Conservation (phyloP, 1,284 basidiomycete genomes). For the Ceratobasidium sp. region DNA sequence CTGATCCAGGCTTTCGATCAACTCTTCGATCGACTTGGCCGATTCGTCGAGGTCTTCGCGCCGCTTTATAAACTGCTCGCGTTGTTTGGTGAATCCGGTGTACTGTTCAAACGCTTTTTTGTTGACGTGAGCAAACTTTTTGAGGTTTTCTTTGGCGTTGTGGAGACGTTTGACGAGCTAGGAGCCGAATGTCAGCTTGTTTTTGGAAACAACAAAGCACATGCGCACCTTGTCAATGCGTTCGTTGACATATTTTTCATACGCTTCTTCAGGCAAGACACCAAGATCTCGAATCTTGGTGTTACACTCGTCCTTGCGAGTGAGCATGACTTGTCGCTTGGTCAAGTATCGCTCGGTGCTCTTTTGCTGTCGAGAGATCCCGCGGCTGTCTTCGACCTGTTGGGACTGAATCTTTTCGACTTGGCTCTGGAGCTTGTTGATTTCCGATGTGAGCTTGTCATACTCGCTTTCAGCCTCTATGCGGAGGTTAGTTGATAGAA, state of each 20-base stretch:
- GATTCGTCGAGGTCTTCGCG: constrained; percentile 93
- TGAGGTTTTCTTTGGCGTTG: constrained; percentile 90
- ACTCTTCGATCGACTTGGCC: constrained; percentile 89
- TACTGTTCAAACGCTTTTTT: constrained; percentile 99
- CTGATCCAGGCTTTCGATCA: constrained; percentile 96
- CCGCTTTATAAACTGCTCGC: constrained; percentile 89
- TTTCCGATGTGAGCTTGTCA: constrained; percentile 73
- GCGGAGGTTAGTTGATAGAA: constrained; percentile 4
- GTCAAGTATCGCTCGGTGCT: constrained; percentile 93
- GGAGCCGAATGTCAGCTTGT: constrained; percentile 20
- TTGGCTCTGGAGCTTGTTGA: constrained; percentile 74
- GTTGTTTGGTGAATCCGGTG: constrained; percentile 97
- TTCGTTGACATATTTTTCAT: constrained; percentile 91
- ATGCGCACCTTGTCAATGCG: constrained; percentile 81
- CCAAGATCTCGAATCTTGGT: constrained; percentile 96
- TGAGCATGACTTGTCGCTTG: constrained; percentile 87
- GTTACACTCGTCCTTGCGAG: constrained; percentile 93
- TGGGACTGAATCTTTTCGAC: constrained; percentile 85
- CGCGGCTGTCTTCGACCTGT: constrained; percentile 87
- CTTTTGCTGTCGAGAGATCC: constrained; percentile 92
- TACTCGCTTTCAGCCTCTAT: constrained; percentile 62
- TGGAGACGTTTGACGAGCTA: constrained; percentile 93
- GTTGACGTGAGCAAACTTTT: constrained; percentile 98
- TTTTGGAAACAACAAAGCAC: background rate
- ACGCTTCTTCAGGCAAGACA: constrained; percentile 96